A percentile compares a stretch with the other conserved stretches of the same genome.
Conservation (phyloP, 2,329 filamentous ascomycete species). For the Cryphonectria carpinicola region DNA sequence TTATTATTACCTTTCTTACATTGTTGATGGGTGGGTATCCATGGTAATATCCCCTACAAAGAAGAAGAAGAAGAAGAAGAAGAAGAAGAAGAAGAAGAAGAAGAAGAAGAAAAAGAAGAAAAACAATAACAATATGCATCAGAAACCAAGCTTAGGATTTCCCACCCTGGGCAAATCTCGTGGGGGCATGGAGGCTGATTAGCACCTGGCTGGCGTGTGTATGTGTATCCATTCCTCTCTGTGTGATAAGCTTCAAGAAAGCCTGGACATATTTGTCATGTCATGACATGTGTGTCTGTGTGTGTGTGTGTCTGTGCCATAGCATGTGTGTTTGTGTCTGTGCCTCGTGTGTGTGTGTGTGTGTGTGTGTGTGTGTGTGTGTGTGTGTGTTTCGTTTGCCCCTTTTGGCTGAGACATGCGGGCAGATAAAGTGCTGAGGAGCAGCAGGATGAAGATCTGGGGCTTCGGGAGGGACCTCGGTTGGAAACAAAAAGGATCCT, state of each 20-base stretch:
- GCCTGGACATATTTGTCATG: neutral
- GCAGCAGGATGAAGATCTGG: neutral
- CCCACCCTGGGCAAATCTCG: neutral
- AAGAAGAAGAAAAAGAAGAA: too few species aligned
- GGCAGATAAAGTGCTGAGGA: neutral
- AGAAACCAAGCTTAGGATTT: neutral
- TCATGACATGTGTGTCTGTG: neutral
- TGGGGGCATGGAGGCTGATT: neutral
- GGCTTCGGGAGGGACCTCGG: neutral
- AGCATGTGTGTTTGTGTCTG: slow-evolving; percentile 1
- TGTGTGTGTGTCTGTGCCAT: neutral
- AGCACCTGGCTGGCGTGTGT: neutral
- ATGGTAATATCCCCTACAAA: neutral
- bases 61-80: too few species aligned
- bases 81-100: too few species aligned
- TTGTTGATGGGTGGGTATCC: neutral
- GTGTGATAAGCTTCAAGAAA: neutral
- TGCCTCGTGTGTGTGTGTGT: neutral
- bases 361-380: too few species aligned
- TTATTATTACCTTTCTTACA: too few species aligned
- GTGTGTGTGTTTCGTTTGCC: neutral
- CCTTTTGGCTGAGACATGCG: neutral
- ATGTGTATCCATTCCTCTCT: neutral
- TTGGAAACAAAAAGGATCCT: neutral
- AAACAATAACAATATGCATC: neutral